These are phyloP conservation scores for Naegleria gruberi DNA, from an alignment of 208 protist genomes.

Conservation along the genomic window DNA sequence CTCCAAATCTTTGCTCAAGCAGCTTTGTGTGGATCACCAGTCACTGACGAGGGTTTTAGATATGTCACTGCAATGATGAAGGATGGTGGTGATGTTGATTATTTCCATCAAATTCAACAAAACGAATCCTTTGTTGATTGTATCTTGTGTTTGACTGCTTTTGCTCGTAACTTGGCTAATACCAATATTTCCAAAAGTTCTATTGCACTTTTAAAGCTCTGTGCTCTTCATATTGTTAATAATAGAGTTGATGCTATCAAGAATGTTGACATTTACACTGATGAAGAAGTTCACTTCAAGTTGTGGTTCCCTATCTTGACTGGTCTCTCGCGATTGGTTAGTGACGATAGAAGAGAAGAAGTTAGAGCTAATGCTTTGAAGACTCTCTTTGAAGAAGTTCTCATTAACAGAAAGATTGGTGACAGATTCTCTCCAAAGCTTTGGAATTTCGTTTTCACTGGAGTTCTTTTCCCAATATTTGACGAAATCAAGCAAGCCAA, in stretches of 20 bases:
- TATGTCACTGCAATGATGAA: neutral
- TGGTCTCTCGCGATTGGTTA: neutral
- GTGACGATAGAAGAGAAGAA: neutral
- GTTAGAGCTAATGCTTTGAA: neutral
- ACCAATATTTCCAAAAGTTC: neutral
- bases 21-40: constrained; percentile 33
- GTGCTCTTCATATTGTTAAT: neutral
- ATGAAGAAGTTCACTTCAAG: neutral
- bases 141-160: neutral
- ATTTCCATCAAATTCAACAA: neutral
- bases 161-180: neutral
- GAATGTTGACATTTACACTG: neutral
- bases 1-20: constrained; percentile 48
- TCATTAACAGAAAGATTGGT: neutral
- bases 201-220: neutral
- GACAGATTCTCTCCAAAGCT: neutral
- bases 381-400: neutral
- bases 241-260: neutral
- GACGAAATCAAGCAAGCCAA: constrained; percentile 8
- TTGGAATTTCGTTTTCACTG: constrained; percentile 5
- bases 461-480: constrained; percentile 16
- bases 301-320: constrained; percentile 11
- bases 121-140: neutral
- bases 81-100: neutral
- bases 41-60: neutral